phyloP scores from a whole-genome alignment of 148 eudicot genomes.

The Chenopodium quinoa region DNA sequence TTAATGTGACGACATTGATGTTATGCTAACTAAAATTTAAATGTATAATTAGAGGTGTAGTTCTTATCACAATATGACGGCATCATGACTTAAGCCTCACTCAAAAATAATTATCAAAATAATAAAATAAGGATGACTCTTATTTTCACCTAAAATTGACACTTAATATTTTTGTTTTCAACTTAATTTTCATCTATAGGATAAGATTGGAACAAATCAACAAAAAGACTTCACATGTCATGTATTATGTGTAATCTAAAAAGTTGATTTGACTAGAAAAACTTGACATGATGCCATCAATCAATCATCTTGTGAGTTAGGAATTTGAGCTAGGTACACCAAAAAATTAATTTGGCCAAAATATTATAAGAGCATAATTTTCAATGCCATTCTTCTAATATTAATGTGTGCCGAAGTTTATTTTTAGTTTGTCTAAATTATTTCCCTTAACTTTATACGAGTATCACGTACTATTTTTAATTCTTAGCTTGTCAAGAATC shows the following conservation, averaged over 20 bases:
- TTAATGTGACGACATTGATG: constrained; percentile 27
- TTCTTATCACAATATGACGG: constrained; percentile 14
- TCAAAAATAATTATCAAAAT: neutral
- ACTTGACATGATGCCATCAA: neutral
- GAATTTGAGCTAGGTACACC: too few species aligned
- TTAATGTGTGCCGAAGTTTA: too few species aligned
- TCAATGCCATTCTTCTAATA: too few species aligned
- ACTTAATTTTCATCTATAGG: neutral
- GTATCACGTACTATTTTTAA: too few species aligned
- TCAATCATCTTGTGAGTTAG: neutral
- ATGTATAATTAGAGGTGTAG: neutral
- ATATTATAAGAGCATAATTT: too few species aligned
- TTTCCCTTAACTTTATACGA: too few species aligned
- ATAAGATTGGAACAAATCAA: neutral
- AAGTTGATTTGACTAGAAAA: neutral
- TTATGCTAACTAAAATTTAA: constrained; percentile 16
- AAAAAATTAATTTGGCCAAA: too few species aligned
- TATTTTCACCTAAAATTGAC: neutral
- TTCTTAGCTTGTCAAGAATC: too few species aligned
- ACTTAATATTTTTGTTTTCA: neutral
- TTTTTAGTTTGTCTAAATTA: too few species aligned
- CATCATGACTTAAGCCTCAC: neutral
- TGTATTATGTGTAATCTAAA: neutral
- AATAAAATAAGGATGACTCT: too few species aligned
- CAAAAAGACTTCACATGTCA: constrained; percentile 5